These are phyloP conservation scores for Arxiozyma telluris DNA, from an alignment of 1,139 yeast species.

Conservation along the genomic window DNA sequence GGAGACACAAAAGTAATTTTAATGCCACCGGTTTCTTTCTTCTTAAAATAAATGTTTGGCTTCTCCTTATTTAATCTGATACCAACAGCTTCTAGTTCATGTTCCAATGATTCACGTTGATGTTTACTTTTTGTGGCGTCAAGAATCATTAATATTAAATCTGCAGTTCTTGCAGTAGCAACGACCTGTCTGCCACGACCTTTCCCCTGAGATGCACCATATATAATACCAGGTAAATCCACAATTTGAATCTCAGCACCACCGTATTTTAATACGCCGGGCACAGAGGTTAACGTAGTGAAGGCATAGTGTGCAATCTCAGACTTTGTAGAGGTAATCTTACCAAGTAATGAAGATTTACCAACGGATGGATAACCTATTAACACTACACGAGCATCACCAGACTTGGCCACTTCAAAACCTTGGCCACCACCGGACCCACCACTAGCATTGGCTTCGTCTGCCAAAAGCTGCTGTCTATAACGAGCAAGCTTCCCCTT, in stretches of 20 bases:
- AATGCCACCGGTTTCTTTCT: slow-evolving; percentile 86
- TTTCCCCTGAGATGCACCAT: slow-evolving; percentile 94
- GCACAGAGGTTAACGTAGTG: slow-evolving; percentile 93
- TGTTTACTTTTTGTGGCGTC: slow-evolving; percentile 93
- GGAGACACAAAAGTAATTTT: slow-evolving; percentile 75
- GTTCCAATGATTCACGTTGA: slow-evolving; percentile 77
- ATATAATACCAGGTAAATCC: slow-evolving; percentile 93
- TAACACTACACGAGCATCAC: slow-evolving; percentile 90
- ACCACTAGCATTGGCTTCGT: slow-evolving; percentile 59
- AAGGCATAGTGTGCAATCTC: slow-evolving; percentile 93
- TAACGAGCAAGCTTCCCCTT: slow-evolving; percentile 94
- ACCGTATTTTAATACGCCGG: slow-evolving; percentile 87
- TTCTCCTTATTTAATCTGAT: slow-evolving; percentile 72
- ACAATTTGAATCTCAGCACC: slow-evolving; percentile 96
- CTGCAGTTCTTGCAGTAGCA: slow-evolving; percentile 92
- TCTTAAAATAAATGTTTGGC: slow-evolving; percentile 73
- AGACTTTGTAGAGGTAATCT: slow-evolving; percentile 86
- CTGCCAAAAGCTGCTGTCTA: slow-evolving; percentile 85
- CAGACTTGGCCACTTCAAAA: slow-evolving; percentile 90
- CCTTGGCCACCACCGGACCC: slow-evolving; percentile 71
- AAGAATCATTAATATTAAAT: slow-evolving; percentile 81
- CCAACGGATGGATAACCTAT: slow-evolving; percentile 98
- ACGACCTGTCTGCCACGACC: slow-evolving; percentile 97
- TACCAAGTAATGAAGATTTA: slow-evolving; percentile 78
- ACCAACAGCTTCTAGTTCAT: slow-evolving; percentile 89